These are phyloP conservation scores for Aphanomyces astaci DNA, from an alignment of 352 stramenopile species.

Conservation along the genomic window DNA sequence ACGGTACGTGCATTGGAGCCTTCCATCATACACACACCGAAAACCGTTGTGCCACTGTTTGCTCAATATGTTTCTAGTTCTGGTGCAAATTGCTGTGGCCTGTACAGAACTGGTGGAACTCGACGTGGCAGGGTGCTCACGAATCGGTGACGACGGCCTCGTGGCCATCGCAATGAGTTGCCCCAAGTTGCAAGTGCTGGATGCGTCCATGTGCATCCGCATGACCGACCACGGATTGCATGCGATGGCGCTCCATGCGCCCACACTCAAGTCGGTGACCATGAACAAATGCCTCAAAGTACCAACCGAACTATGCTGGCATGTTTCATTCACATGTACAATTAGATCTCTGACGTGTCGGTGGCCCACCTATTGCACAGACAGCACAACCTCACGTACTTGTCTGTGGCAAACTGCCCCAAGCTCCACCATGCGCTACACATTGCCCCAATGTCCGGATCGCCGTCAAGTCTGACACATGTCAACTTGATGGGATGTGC, in stretches of 20 bases:
- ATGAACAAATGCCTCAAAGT: slow-evolving; percentile 65
- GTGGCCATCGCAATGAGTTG: slow-evolving; percentile 53
- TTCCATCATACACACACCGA: too few species aligned
- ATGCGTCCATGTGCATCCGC: slow-evolving; percentile 73
- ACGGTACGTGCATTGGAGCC: not conserved
- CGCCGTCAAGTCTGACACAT: slow-evolving; percentile 25
- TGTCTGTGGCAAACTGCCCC: slow-evolving; percentile 62
- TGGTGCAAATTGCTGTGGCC: slow-evolving; percentile 36
- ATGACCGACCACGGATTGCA: slow-evolving; percentile 63
- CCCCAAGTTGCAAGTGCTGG: slow-evolving; percentile 38
- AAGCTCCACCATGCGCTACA: slow-evolving; percentile 36
- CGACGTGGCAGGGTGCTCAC: slow-evolving; percentile 64
- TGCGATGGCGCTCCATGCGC: slow-evolving; percentile 37
- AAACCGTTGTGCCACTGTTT: too few species aligned
- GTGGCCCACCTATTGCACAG: slow-evolving; percentile 48
- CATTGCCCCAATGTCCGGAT: slow-evolving; percentile 34
- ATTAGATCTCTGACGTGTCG: slow-evolving; percentile 47
- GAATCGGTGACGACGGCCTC: slow-evolving; percentile 71
- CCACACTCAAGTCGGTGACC: slow-evolving; percentile 32
- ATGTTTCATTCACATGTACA: not conserved
- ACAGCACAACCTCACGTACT: slow-evolving; percentile 34
- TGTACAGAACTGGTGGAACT: slow-evolving; percentile 41
- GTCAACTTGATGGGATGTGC: slow-evolving; percentile 49
- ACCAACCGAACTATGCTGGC: not conserved
- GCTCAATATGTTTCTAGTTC: slow-evolving; percentile 18